phyloP scores from a whole-genome alignment of 2,329 filamentous ascomycete genomes.

The Magnaporthiopsis incrustans region DNA sequence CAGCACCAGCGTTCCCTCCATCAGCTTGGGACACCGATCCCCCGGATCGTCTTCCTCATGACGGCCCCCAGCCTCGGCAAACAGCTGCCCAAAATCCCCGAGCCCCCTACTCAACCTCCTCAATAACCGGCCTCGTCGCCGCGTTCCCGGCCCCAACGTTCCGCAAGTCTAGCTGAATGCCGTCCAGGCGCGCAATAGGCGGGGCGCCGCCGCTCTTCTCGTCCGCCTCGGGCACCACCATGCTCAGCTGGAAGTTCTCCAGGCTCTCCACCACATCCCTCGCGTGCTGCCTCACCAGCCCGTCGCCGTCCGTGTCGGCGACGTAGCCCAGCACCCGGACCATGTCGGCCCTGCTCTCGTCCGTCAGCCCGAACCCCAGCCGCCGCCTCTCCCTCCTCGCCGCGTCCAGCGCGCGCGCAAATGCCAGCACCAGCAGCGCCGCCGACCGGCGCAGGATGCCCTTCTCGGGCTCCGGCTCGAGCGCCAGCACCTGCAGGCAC shows the following conservation, averaged over 20 bases:
- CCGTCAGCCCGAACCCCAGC: constrained; percentile 46
- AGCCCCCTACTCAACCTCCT: constrained; percentile 48
- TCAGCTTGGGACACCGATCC: no score
- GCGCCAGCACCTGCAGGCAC: constrained; percentile 50
- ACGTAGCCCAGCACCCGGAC: constrained; percentile 54
- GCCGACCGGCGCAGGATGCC: constrained; percentile 61
- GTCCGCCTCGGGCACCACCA: constrained; percentile 13
- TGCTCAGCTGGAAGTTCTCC: constrained; percentile 47
- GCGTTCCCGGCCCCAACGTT: constrained; percentile 8
- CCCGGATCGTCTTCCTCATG: no score
- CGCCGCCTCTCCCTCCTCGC: constrained; percentile 37
- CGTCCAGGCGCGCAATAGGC: constrained; percentile 28
- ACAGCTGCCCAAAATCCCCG: no score
- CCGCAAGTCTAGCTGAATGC: constrained; percentile 31
- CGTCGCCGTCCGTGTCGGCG: constrained; percentile 58
- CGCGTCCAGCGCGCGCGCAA: constrained; percentile 51
- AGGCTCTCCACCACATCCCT: constrained; percentile 59
- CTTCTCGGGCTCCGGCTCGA: constrained; percentile 52
- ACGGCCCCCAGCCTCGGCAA: no score
- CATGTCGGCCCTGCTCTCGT: constrained; percentile 53
- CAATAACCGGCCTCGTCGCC: constrained; percentile 35
- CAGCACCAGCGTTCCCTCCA: no score
- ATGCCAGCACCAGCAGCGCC: constrained; percentile 52
- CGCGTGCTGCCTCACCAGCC: constrained; percentile 59
- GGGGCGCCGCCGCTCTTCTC: not conserved